A percentile compares a stretch with the other conserved stretches of the same genome.
Conservation (phyloP, 805 yeast genomes). For the Diddensiella santjacobensis region DNA sequence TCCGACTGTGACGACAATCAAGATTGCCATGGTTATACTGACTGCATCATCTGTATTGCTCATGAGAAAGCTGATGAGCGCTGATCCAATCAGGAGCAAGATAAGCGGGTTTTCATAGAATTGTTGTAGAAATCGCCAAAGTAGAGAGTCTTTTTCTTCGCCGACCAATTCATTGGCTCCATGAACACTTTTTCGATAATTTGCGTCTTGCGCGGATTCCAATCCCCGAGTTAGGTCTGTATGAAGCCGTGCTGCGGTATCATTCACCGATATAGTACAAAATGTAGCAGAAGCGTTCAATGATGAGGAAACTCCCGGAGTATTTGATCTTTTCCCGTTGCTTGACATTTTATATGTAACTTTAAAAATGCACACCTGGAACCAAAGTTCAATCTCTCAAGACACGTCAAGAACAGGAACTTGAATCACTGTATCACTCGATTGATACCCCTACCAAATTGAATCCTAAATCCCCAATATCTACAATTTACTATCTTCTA, state of each 20-base stretch:
- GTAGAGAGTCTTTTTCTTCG: constrained; percentile 72
- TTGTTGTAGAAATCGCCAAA: constrained; percentile 69
- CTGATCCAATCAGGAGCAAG: constrained; percentile 82
- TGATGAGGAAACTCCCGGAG: neutral
- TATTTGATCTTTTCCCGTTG: constrained; percentile 31
- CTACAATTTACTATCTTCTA: no score
- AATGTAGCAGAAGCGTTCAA: constrained; percentile 60
- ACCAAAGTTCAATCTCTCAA: no score
- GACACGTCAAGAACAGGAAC: no score
- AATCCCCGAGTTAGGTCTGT: constrained; percentile 64
- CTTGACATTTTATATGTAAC: neutral
- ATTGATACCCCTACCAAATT: no score
- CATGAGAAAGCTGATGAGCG: constrained; percentile 80
- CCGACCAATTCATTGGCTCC: constrained; percentile 76
- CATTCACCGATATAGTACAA: constrained; percentile 60
- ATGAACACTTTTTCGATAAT: constrained; percentile 64
- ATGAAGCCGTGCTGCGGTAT: constrained; percentile 56
- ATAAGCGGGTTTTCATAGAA: constrained; percentile 92
- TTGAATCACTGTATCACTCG: no score
- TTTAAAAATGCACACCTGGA: no score
- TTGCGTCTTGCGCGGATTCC: constrained; percentile 62
- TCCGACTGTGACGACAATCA: constrained; percentile 94
- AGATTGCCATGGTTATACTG: constrained; percentile 86
- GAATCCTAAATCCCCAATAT: no score
- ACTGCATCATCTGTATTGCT: constrained; percentile 96